phyloP scores from a whole-genome alignment of 1,284 basidiomycete genomes.

The Phlebopus sp. region DNA sequence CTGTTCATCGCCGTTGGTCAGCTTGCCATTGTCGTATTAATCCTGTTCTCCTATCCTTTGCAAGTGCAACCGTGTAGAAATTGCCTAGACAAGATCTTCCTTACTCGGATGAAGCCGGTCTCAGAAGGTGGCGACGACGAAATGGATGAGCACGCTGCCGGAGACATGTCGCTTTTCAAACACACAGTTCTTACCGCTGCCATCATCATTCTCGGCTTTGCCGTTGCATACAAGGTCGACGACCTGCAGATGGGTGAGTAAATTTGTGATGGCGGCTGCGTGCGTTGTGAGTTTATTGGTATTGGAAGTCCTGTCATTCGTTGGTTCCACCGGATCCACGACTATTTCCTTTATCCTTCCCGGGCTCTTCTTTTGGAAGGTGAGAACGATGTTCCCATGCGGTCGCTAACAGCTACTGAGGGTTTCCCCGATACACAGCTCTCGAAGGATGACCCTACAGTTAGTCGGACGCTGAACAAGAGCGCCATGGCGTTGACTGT shows the following conservation, averaged over 20 bases:
- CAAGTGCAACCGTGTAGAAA: slow-evolving; percentile 94
- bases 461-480: slow-evolving; percentile 55
- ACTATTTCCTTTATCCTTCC: slow-evolving; percentile 98
- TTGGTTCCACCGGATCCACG: slow-evolving; percentile 95
- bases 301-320: slow-evolving; percentile 83
- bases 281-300: slow-evolving; percentile 15
- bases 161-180: slow-evolving; percentile 71
- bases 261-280: slow-evolving; percentile 4
- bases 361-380: slow-evolving; percentile 83
- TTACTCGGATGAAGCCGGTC: slow-evolving; percentile 36
- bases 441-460: slow-evolving; percentile 63
- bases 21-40: slow-evolving; percentile 88
- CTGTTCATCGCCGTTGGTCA: slow-evolving; percentile 92
- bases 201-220: slow-evolving; percentile 71
- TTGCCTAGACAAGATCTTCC: slow-evolving; percentile 89
- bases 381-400: slow-evolving; percentile 29
- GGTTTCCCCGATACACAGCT: slow-evolving; percentile 49
- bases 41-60: slow-evolving; percentile 88
- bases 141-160: slow-evolving; percentile 50
- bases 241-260: slow-evolving; percentile 78
- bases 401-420: slow-evolving; percentile 1
- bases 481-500: slow-evolving; percentile 66
- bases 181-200: slow-evolving; percentile 72
- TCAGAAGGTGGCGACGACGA: slow-evolving; percentile 46
- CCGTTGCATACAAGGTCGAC: slow-evolving; percentile 81